These are phyloP conservation scores for Ceraceosorus bombacis DNA, from an alignment of 1,284 basidiomycete genomes.

Conservation along the genomic window DNA sequence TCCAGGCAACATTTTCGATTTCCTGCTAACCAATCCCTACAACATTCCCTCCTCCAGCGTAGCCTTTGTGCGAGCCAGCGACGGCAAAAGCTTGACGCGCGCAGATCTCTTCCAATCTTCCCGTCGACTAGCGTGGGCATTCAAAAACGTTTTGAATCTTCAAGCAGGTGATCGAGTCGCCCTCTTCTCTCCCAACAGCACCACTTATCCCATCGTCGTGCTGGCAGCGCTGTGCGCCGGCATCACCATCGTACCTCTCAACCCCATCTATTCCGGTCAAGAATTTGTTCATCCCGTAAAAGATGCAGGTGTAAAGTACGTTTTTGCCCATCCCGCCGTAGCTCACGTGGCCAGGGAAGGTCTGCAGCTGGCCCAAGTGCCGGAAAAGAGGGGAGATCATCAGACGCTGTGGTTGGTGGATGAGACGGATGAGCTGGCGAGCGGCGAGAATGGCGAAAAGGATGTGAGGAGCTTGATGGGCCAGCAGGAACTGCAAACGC, in stretches of 20 bases:
- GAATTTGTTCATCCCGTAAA: slow-evolving; percentile 38
- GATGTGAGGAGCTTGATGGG: slow-evolving; percentile 27
- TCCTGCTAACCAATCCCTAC: slow-evolving; percentile 30
- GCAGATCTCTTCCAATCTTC: slow-evolving; percentile 26
- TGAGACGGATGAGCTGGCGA: slow-evolving; percentile 32
- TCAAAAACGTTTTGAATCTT: slow-evolving; percentile 32
- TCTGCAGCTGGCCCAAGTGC: slow-evolving; percentile 18
- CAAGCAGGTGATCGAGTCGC: slow-evolving; percentile 30
- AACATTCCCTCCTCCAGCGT: slow-evolving; percentile 23
- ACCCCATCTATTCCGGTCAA: slow-evolving; percentile 38
- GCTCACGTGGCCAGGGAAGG: slow-evolving; percentile 26
- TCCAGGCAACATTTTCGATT: slow-evolving; percentile 29
- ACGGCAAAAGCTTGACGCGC: slow-evolving; percentile 33
- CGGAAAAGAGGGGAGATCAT: slow-evolving; percentile 4
- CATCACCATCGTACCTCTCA: slow-evolving; percentile 33
- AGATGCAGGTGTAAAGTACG: slow-evolving; percentile 31
- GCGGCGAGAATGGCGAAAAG: slow-evolving; percentile 20
- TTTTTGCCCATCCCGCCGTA: slow-evolving; percentile 32
- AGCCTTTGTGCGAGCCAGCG: slow-evolving; percentile 23
- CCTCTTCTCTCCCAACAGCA: slow-evolving; percentile 42
- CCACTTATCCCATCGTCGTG: slow-evolving; percentile 28
- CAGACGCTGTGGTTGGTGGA: slow-evolving; percentile 40
- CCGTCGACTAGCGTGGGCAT: slow-evolving; percentile 24
- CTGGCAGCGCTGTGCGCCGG: slow-evolving; percentile 33
- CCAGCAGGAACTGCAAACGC: slow-evolving; percentile 19